Evolutionary conservation across 2,329 filamentous ascomycete species (phyloP).

Genomic region (Apiospora koreana): DNA sequence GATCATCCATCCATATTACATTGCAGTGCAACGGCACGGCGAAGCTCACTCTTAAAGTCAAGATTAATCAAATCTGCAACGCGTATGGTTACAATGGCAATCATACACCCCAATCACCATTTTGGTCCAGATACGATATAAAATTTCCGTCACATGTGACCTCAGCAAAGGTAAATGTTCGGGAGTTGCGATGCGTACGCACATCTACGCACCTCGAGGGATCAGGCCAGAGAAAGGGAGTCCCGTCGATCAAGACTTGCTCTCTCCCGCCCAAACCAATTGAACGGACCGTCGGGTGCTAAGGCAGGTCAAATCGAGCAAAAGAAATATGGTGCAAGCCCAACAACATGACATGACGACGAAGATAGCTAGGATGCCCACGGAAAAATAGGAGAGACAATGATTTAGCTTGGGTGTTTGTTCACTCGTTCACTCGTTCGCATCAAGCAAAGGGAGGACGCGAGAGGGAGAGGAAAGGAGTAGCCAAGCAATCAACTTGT

Average conservation of each 20-base stretch:
- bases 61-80: slow-evolving; percentile 10
- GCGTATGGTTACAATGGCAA: slow-evolving; percentile 5
- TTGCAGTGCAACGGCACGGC: slow-evolving; percentile 3
- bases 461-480: background rate
- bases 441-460: background rate
- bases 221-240: background rate
- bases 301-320: slow-evolving; percentile 1
- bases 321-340: slow-evolving; percentile 1
- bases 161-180: background rate
- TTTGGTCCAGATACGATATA: slow-evolving; percentile 9
- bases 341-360: background rate
- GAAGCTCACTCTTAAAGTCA: slow-evolving; percentile 1
- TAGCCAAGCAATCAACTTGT: background rate
- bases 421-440: background rate
- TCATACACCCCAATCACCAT: background rate
- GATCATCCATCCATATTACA: background rate
- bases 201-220: background rate
- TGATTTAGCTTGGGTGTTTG: background rate
- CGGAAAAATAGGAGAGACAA: background rate
- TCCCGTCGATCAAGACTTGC: background rate
- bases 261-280: background rate
- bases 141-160: background rate
- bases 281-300: background rate
- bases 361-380: background rate
- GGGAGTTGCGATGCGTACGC: background rate